Percentiles rank a stretch among this genome's conserved stretches.
Conservation (phyloP, 2,329 filamentous ascomycete species). For the Aspergillus ustus region DNA sequence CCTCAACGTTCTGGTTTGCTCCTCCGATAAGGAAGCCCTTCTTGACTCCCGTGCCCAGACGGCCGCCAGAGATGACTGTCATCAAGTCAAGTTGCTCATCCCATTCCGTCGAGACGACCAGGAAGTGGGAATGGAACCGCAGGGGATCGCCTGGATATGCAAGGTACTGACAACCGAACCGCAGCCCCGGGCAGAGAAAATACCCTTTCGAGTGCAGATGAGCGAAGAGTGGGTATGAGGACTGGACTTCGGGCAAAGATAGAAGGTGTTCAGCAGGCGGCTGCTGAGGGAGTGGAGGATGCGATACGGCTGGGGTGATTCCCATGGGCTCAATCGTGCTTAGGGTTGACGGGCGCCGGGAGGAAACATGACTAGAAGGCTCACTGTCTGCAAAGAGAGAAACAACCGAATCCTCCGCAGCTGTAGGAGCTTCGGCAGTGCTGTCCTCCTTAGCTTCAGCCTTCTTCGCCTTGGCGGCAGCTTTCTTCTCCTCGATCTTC, state of each 20-base stretch:
- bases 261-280: constrained; percentile 32
- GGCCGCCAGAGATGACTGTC: constrained; percentile 82
- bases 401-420: constrained; percentile 23
- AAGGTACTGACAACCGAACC: constrained; percentile 92
- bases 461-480: constrained; percentile 30
- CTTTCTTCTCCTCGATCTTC: constrained; percentile 51
- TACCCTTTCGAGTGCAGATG: constrained; percentile 80
- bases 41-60: constrained; percentile 92
- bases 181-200: constrained; percentile 87
- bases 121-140: constrained; percentile 93
- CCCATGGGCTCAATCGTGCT: constrained; percentile 32
- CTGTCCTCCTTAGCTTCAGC: constrained; percentile 7
- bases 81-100: constrained; percentile 83
- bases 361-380: constrained; percentile 16
- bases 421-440: constrained; percentile 2
- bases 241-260: constrained; percentile 42
- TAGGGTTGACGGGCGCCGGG: constrained; percentile 22
- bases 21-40: constrained; percentile 91
- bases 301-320: constrained; percentile 57
- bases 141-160: constrained; percentile 95
- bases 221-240: constrained; percentile 75
- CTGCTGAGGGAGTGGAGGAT: constrained; percentile 48
- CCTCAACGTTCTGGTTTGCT: constrained; percentile 50
- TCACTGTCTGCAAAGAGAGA: constrained; percentile 32
- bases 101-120: constrained; percentile 84